Evolutionary conservation across 2,329 filamentous ascomycete species (phyloP).

Genomic region (Dryadomyces quercus-mongolicae): DNA sequence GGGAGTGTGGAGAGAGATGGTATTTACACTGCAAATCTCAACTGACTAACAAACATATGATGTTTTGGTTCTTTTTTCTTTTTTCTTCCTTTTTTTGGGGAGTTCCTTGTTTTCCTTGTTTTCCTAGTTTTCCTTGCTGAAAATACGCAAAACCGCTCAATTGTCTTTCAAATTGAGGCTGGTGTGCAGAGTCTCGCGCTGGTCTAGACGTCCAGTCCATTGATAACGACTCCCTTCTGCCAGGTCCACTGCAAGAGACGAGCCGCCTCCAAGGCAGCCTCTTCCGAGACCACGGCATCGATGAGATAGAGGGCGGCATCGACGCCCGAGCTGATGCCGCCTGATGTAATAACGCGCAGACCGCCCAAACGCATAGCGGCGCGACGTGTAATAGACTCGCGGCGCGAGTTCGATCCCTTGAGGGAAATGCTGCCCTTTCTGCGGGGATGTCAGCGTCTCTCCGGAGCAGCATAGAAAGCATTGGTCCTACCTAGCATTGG

Average conservation of each 20-base stretch:
- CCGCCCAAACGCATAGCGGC: slow-evolving; percentile 61
- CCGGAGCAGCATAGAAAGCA: not conserved
- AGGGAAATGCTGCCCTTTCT: slow-evolving; percentile 78
- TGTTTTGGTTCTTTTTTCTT: not conserved
- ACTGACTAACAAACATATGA: not conserved
- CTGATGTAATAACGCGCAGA: slow-evolving; percentile 65
- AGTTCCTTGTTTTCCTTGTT: not conserved
- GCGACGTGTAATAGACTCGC: slow-evolving; percentile 70
- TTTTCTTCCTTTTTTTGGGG: not conserved
- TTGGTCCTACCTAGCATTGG: slow-evolving; percentile 43
- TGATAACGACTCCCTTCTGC: slow-evolving; percentile 75
- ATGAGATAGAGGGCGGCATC: slow-evolving; percentile 80
- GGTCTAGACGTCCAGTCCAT: slow-evolving; percentile 66
- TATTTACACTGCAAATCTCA: not conserved
- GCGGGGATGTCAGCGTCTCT: slow-evolving; percentile 1
- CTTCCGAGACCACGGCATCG: slow-evolving; percentile 68
- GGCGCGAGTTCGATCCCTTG: slow-evolving; percentile 60
- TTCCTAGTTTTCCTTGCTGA: not conserved
- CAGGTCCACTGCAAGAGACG: slow-evolving; percentile 70
- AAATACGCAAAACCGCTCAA: not conserved
- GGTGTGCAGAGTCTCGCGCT: not conserved
- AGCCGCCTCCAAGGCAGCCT: slow-evolving; percentile 63
- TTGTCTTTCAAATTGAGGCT: not conserved
- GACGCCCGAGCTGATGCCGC: slow-evolving; percentile 66
- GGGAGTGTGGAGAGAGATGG: not conserved